These are phyloP conservation scores for Blastobotrys attinorum DNA, from an alignment of 805 yeast species.

Conservation along the genomic window DNA sequence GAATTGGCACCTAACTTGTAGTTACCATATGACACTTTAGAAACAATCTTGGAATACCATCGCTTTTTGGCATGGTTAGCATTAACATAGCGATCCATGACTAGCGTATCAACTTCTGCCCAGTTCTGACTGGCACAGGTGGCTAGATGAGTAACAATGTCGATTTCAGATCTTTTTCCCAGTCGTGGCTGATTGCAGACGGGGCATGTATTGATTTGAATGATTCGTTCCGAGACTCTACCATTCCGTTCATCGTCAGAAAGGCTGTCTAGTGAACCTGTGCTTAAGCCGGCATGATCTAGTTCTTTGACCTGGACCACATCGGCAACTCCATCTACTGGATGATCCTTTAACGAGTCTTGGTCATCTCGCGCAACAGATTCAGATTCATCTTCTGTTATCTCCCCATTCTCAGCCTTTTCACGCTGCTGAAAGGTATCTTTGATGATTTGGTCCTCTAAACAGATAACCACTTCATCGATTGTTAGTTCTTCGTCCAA, in stretches of 20 bases:
- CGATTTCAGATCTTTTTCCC: slow-evolving; percentile 46
- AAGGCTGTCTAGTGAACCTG: not conserved
- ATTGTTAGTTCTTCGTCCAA: slow-evolving; percentile 40
- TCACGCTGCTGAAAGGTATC: slow-evolving; percentile 13
- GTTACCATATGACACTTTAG: slow-evolving; percentile 82
- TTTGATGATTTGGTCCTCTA: slow-evolving; percentile 33
- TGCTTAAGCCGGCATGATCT: not conserved
- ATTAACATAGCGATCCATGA: slow-evolving; percentile 66
- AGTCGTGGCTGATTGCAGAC: slow-evolving; percentile 60
- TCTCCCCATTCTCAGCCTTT: not conserved
- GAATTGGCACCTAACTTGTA: slow-evolving; percentile 81
- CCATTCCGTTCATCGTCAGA: not conserved
- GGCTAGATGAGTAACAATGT: slow-evolving; percentile 79
- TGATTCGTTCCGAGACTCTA: slow-evolving; percentile 32
- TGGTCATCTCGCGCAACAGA: not conserved
- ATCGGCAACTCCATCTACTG: no score
- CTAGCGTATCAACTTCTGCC: slow-evolving; percentile 55
- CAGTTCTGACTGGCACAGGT: slow-evolving; percentile 76
- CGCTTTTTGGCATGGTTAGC: slow-evolving; percentile 75
- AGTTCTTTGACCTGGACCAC: not conserved
- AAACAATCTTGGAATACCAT: slow-evolving; percentile 79
- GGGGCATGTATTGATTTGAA: slow-evolving; percentile 70
- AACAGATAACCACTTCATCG: slow-evolving; percentile 47
- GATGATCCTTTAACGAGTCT: no score
- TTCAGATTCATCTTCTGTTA: not conserved